Base-by-base conservation (phyloP, 2,329 filamentous ascomycete genomes). In the Hysterium pulicare region DNA sequence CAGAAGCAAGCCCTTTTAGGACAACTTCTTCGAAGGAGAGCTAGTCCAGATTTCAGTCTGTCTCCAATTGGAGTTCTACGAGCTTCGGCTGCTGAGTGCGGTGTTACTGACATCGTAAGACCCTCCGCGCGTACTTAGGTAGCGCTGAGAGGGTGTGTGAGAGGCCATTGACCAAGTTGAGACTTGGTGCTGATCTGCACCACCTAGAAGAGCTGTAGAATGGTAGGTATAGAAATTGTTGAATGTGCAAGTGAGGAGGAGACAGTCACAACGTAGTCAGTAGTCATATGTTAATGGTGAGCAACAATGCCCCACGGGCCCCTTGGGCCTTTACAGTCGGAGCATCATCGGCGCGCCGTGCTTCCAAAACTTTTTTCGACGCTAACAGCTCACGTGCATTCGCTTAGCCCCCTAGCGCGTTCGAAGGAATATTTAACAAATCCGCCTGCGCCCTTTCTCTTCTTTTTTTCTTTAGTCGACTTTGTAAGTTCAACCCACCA, bases 11-110 rank as follows among this genome's bases (percentile, higher is more conserved):
- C 33, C 90, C 90, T 69, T 95, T 94, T 51, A 95, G 76, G 31
- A 95, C 89, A 35, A 90, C 90, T 41, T 90, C 83, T 69, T 96
- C 90, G 66, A 96, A 95, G 40, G 88, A 90, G 55, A 94, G 78
- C 86, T 90, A 49, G 31, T 35, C 31, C 40, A 40, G 44, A n/a
- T 48, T 49, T 40, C 23, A 40, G 37, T 20, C 17, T 30, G 23
- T 28, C 10, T 28, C 32, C n/a, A 21, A 16, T 38, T 31, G 26
- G 21, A 45, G 35, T 23, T 33, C 23, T n/a, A 28, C 26, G 13
- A n/a, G 15, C 21, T 23, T 26, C 37, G 16, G 22, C 19, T 22
- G 13, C 16, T 28, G 19, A 17, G 7, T 24, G 20, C 10, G 24
- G 11, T 19, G 15, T 30, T 30, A 62, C 73, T 55, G 70, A 82